Conservation (phyloP, 2,329 filamentous ascomycete genomes). For the Aspergillus sp. region DNA sequence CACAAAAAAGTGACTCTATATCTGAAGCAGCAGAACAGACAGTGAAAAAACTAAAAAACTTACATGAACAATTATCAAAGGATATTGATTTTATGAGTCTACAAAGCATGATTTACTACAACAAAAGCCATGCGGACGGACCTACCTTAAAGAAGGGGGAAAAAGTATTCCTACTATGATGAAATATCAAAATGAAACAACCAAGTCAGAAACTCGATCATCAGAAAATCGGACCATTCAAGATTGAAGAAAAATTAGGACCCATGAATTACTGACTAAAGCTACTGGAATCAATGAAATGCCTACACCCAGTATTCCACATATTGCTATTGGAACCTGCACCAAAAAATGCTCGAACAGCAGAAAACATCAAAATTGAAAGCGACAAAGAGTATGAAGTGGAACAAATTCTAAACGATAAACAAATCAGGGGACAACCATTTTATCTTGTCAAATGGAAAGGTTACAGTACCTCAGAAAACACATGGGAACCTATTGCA, state of each 20-base stretch:
- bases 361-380: too few species aligned
- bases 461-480: too few species aligned
- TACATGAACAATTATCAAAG: too few species aligned
- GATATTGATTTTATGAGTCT: too few species aligned
- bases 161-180: conserved; percentile 1
- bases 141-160: not conserved
- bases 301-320: conserved; percentile 1
- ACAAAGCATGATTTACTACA: too few species aligned
- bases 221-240: not conserved
- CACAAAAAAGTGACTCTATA: not conserved
- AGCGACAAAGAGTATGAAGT: not conserved
- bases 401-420: not conserved
- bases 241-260: conserved; percentile 1
- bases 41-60: not conserved
- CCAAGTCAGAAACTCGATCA: conserved; percentile 2
- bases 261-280: not conserved
- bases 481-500: too few species aligned
- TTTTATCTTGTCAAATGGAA: not conserved
- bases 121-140: too few species aligned
- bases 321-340: not conserved
- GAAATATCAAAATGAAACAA: conserved; percentile 3
- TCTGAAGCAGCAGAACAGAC: not conserved
- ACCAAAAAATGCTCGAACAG: not conserved
- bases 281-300: not conserved
- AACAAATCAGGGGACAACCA: not conserved